Evolutionary conservation across 352 stramenopile genomes (phyloP).

Genomic region (Pythium dissimile): DNA sequence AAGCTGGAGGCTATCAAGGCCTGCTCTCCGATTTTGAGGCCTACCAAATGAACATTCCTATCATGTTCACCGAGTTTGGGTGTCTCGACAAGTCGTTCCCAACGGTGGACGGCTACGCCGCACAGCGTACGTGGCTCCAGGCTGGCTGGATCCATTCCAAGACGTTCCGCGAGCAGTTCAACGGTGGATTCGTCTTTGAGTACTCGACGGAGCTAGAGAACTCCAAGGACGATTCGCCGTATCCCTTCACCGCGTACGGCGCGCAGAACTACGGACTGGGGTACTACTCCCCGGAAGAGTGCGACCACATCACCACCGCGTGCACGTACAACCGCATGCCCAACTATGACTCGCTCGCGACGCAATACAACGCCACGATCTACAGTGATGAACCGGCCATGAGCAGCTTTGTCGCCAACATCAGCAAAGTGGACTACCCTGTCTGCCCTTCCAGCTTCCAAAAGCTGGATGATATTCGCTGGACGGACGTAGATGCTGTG

Average conservation of each 20-base stretch:
- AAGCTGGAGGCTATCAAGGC: slow-evolving; percentile 51
- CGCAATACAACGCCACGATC: slow-evolving; percentile 44
- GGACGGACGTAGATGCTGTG: slow-evolving; percentile 8
- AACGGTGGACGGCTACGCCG: slow-evolving; percentile 51
- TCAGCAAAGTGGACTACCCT: slow-evolving; percentile 8
- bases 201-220: slow-evolving; percentile 80
- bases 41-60: slow-evolving; percentile 65
- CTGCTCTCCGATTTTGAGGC: slow-evolving; percentile 54
- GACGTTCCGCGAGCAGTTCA: slow-evolving; percentile 51
- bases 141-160: slow-evolving; percentile 49
- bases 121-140: slow-evolving; percentile 63
- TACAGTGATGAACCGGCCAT: slow-evolving; percentile 29
- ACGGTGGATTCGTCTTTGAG: slow-evolving; percentile 77
- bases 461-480: slow-evolving; percentile 11
- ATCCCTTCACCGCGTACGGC: slow-evolving; percentile 72
- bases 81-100: slow-evolving; percentile 64
- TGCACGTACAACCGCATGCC: slow-evolving; percentile 79
- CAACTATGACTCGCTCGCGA: slow-evolving; percentile 66
- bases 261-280: slow-evolving; percentile 84
- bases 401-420: slow-evolving; percentile 26
- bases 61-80: slow-evolving; percentile 82
- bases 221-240: slow-evolving; percentile 42
- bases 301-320: slow-evolving; percentile 44
- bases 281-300: slow-evolving; percentile 74
- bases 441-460: slow-evolving; percentile 7